Percentiles rank a stretch among this genome's conserved stretches.
phyloP scores from a whole-genome alignment of 805 yeast genomes.

The Wickerhamiella azymoides region DNA sequence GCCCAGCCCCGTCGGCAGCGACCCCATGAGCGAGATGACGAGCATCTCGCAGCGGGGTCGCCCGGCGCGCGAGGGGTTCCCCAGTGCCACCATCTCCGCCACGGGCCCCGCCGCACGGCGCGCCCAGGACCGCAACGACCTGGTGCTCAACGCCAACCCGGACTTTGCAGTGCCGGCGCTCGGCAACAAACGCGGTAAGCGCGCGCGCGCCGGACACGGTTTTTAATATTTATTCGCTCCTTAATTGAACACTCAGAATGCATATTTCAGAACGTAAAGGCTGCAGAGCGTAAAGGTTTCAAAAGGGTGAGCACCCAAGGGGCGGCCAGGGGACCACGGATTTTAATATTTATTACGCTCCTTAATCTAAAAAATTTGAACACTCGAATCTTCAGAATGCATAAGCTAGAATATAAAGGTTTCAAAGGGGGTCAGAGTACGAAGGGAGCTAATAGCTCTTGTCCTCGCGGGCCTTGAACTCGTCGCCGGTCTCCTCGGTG shows the following conservation, averaged over 20 bases:
- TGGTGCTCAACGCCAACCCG: constrained; percentile 5
- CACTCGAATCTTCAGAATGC: no score
- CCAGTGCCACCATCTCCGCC: no score
- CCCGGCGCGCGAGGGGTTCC: background rate
- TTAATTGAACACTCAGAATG: no score
- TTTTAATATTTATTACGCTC: background rate
- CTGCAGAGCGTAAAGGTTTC: no score
- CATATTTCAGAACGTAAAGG: no score
- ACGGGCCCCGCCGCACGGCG: background rate
- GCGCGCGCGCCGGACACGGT: constrained; percentile 1
- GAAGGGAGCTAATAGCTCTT: no score
- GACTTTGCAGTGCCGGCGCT: constrained; percentile 7
- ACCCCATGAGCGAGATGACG: constrained; percentile 2
- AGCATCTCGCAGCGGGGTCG: constrained; percentile 1
- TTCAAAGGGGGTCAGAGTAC: no score
- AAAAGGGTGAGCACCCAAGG: no score
- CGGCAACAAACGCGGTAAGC: background rate
- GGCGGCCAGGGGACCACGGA: no score
- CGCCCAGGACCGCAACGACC: constrained; percentile 5
- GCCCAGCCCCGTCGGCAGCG: constrained; percentile 3
- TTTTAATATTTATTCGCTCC: background rate
- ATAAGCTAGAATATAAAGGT: no score
- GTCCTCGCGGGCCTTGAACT: constrained; percentile 28
- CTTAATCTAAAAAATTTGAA: no score
- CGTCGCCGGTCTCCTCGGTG: constrained; percentile 24